phyloP scores from a whole-genome alignment of 352 stramenopile species.

The Phytophthora agathidicida region DNA sequence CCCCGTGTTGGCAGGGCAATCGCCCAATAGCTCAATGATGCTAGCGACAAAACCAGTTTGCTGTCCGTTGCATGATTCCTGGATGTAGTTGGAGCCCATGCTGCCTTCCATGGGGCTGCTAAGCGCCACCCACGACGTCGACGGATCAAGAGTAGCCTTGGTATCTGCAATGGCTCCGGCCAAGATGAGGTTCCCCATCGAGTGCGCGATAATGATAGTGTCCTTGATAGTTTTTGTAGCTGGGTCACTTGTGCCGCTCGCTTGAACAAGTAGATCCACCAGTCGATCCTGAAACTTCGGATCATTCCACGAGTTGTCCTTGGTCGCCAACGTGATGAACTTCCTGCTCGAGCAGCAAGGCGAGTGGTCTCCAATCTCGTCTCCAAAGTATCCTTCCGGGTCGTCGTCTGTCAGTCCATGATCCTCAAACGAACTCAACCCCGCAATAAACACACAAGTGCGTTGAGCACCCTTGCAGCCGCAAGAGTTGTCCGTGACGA shows the following conservation, averaged over 20 bases:
- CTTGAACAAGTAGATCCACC: slow-evolving; percentile 39
- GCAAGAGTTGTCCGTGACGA: slow-evolving; percentile 40
- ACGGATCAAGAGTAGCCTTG: slow-evolving; percentile 35
- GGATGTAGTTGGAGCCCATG: slow-evolving; percentile 56
- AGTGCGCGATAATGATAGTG: slow-evolving; percentile 70
- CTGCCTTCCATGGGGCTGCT: slow-evolving; percentile 49
- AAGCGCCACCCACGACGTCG: slow-evolving; percentile 42
- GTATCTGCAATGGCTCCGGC: slow-evolving; percentile 43
- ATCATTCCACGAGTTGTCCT: slow-evolving; percentile 55
- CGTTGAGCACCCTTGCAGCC: slow-evolving; percentile 43
- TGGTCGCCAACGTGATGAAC: slow-evolving; percentile 53
- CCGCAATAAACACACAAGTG: slow-evolving; percentile 66
- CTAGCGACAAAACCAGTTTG: slow-evolving; percentile 23
- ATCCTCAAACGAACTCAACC: slow-evolving; percentile 43
- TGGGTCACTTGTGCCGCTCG: slow-evolving; percentile 41
- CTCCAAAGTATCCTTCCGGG: slow-evolving; percentile 49
- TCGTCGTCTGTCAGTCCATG: slow-evolving; percentile 37
- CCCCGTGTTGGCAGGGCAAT: slow-evolving; percentile 47
- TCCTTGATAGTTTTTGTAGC: slow-evolving; percentile 53
- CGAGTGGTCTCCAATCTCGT: slow-evolving; percentile 49
- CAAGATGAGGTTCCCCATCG: slow-evolving; percentile 67
- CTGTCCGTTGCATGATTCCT: slow-evolving; percentile 39
- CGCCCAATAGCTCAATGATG: slow-evolving; percentile 42
- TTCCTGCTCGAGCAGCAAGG: slow-evolving; percentile 67
- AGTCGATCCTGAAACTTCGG: slow-evolving; percentile 41